Base-by-base conservation (phyloP, 768 basidiomycete species). In the Termitomyces sp. region DNA sequence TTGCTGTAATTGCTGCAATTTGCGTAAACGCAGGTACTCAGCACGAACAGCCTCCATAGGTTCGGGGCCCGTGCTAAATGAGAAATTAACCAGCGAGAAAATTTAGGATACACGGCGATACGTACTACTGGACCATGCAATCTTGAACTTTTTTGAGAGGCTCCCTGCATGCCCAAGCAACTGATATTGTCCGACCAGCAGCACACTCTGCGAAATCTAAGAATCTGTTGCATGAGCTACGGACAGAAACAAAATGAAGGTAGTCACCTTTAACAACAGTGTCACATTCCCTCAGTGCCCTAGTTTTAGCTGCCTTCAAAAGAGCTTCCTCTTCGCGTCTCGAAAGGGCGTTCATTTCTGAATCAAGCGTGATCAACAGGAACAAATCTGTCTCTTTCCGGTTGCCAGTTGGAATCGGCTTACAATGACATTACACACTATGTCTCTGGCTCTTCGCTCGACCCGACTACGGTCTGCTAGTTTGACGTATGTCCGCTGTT, bases 251-350 rank as follows among this genome's bases (percentile, higher is more conserved):
- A 4, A 17, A 15, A 32, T 43, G 37, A 32, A 12, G 9, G 12
- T 49, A 36, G 20, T 38, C 59, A 87, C 94, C 89, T 84, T 86
- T 88, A 4, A 94, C 89, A 6, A 92, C 63, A 1, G 77, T 63
- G 68, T 92, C 88, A 64, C 93, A 95, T 72, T 91, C 88, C 67
- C 84, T 86, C 69, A 94, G 73, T 12, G 94, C 93, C 60, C 81
- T 79, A 15, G 86, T 84, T 70, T 94, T 95, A 9, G 91, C 89
- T 29, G 89, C 79, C 73, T 95, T 94, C 43, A 89, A 73, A 45
- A 96, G 82, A 8, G 87, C 88, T 49, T 96, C 93, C 71, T 96
- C 93, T 76, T 95, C 93, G 53, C 93, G 83, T 59, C 92, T 83
- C 42, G 93, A 95, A 37, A 95, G 83, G 46, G 92, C 82, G 73